These are phyloP conservation scores for Starmera stellimalicola DNA, from an alignment of 1,139 yeast genomes.

Conservation along the genomic window DNA sequence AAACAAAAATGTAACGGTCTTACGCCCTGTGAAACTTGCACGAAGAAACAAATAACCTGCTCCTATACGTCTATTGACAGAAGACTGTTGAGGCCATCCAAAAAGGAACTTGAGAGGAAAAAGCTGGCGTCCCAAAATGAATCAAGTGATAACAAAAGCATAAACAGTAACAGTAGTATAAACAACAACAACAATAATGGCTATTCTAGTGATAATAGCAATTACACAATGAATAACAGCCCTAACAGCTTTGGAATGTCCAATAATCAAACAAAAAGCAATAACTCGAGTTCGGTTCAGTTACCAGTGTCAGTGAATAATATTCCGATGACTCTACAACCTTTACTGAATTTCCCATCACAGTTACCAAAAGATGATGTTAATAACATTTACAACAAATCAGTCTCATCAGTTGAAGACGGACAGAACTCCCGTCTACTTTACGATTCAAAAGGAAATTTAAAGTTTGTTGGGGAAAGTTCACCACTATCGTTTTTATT, in stretches of 20 bases:
- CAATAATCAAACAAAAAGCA: not conserved
- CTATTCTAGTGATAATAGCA: slow-evolving; percentile 1
- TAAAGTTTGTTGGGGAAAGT: slow-evolving; percentile 27
- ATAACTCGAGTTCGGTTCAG: not conserved
- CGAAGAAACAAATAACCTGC: slow-evolving; percentile 23
- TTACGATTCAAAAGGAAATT: slow-evolving; percentile 23
- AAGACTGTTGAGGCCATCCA: slow-evolving; percentile 15
- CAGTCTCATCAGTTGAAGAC: slow-evolving; percentile 14
- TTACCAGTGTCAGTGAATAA: not conserved
- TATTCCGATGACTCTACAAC: slow-evolving; percentile 13
- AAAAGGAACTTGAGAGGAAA: slow-evolving; percentile 3
- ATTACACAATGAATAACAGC: not conserved
- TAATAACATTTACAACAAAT: slow-evolving; percentile 4
- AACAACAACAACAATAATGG: slow-evolving; percentile 1
- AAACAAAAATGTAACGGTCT: slow-evolving; percentile 63
- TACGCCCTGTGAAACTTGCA: slow-evolving; percentile 55
- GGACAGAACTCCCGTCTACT: slow-evolving; percentile 24
- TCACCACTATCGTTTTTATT: slow-evolving; percentile 25
- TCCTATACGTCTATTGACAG: slow-evolving; percentile 15
- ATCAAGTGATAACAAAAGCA: no score
- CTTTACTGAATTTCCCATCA: slow-evolving; percentile 12
- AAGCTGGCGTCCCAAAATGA: no score
- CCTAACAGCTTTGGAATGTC: not conserved
- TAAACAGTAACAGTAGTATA: not conserved
- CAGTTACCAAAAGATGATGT: slow-evolving; percentile 6